Evolutionary conservation across 2,329 filamentous ascomycete species (phyloP).

Genomic region (Colletotrichum sp.): DNA sequence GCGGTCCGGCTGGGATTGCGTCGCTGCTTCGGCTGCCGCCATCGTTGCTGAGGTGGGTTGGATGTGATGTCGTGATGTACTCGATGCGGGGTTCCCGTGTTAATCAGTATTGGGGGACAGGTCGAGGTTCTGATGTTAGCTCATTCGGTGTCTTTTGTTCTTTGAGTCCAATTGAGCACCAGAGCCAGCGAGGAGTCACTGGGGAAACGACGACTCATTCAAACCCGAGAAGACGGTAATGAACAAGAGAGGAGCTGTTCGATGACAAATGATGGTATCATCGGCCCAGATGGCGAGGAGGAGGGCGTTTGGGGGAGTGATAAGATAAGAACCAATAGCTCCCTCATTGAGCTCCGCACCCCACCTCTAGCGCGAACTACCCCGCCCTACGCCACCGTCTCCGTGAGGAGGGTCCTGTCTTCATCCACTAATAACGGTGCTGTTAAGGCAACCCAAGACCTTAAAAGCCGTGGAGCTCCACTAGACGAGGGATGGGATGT

Average conservation of each 20-base stretch:
- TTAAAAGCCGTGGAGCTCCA: neutral
- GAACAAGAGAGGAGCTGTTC: neutral
- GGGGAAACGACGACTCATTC: neutral
- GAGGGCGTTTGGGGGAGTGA: neutral
- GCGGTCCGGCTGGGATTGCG: constrained; percentile 37
- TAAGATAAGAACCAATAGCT: constrained; percentile 12
- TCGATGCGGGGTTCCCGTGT: neutral
- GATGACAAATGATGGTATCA: constrained; percentile 8
- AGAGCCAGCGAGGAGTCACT: neutral
- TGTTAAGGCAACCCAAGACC: neutral
- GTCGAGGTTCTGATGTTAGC: neutral
- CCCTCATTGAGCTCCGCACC: constrained; percentile 3
- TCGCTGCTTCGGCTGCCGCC: constrained; percentile 28
- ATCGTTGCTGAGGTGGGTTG: constrained; percentile 28
- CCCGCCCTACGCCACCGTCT: neutral
- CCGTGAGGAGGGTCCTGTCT: neutral
- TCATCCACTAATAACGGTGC: neutral
- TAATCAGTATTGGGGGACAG: neutral
- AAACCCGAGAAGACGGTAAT: neutral
- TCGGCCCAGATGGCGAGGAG: neutral
- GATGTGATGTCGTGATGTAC: neutral
- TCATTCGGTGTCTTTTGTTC: neutral
- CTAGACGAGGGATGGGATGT: neutral
- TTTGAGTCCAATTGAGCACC: neutral
- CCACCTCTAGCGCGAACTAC: constrained; percentile 15